phyloP scores from a whole-genome alignment of 108 stramenopile species.

The Nitzschia inconspicua region DNA sequence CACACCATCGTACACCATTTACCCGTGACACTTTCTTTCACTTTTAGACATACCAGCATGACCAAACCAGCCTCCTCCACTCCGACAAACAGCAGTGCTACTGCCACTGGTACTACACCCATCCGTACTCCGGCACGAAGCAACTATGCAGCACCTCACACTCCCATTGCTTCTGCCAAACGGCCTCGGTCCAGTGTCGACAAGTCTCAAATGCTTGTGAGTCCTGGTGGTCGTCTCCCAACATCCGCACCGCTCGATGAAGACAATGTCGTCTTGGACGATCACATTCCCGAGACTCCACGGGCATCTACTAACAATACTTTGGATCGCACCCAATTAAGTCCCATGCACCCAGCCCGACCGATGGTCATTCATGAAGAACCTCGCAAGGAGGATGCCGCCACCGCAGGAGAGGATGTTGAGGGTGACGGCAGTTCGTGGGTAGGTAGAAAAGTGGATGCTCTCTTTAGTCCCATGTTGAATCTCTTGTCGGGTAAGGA shows the following conservation, averaged over 20 bases:
- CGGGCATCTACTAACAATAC: constrained; percentile 2
- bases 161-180: constrained; percentile 69
- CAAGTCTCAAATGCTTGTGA: constrained; percentile 8
- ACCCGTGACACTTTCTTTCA: too few species aligned
- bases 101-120: neutral
- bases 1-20: too few species aligned
- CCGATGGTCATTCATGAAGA: constrained; percentile 37
- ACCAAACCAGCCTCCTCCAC: neutral
- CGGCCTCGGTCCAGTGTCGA: constrained; percentile 44
- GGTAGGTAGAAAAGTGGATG: constrained; percentile 54
- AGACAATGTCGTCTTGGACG: neutral
- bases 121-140: neutral
- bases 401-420: constrained; percentile 10
- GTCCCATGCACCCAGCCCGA: constrained; percentile 71
- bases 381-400: constrained; percentile 6
- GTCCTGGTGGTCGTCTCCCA: constrained; percentile 2
- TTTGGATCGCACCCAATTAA: constrained; percentile 30
- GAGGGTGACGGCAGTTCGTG: constrained; percentile 29
- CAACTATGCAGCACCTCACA: constrained; percentile 52
- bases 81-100: too few species aligned
- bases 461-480: constrained; percentile 77
- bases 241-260: constrained; percentile 9
- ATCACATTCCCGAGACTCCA: constrained; percentile 1
- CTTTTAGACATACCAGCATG: neutral
- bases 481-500: constrained; percentile 38